These are phyloP conservation scores for Amoebophrya sp. DNA, from an alignment of 169 alveolate genomes.

Conservation along the genomic window DNA sequence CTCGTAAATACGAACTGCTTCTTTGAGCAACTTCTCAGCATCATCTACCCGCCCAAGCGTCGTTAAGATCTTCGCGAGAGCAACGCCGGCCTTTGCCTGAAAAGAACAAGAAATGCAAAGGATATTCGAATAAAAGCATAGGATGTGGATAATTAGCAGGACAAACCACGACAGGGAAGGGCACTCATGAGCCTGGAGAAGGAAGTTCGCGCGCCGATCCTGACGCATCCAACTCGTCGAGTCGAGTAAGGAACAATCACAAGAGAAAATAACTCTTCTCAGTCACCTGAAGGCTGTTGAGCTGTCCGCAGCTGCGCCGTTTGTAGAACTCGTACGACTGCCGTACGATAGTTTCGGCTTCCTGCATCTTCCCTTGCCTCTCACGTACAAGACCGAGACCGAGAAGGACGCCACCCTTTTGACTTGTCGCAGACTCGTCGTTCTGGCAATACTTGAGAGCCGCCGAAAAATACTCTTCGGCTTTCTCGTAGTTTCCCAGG, in stretches of 20 bases:
- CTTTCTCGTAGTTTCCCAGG: not conserved
- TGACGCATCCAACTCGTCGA: no score
- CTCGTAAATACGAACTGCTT: not conserved
- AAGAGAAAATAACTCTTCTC: no score
- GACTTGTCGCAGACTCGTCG: not conserved
- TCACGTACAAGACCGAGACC: not conserved
- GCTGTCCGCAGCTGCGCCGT: not conserved
- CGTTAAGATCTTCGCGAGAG: not conserved
- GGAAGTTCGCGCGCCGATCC: no score
- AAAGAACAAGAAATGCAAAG: not conserved
- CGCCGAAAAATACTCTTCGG: slow-evolving; percentile 12
- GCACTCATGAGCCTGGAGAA: no score
- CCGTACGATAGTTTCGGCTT: not conserved
- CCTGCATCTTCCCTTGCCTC: not conserved
- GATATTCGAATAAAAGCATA: no score
- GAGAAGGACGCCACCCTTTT: not conserved
- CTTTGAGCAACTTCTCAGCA: not conserved
- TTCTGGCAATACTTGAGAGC: not conserved
- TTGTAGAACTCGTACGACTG: not conserved
- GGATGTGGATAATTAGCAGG: no score
- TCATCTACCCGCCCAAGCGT: not conserved
- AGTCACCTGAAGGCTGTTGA: not conserved
- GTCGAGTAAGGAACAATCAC: no score
- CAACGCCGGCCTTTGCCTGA: slow-evolving; percentile 21
- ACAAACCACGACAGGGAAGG: no score